These are phyloP conservation scores for Omphalotus guepiniiformis DNA, from an alignment of 768 basidiomycete genomes.

Conservation along the genomic window DNA sequence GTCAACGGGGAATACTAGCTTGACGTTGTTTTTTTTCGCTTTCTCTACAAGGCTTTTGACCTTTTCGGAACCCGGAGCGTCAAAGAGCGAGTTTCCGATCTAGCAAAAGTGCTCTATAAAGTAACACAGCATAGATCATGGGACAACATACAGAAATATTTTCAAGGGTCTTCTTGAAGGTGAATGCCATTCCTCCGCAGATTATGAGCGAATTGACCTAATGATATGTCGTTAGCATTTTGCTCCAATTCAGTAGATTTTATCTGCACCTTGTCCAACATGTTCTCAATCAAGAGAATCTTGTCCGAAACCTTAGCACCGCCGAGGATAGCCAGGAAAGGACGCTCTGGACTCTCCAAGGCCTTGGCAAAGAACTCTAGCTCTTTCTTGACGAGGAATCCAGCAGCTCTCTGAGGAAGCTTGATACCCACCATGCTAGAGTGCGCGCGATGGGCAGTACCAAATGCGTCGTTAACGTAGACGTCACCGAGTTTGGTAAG, in stretches of 20 bases:
- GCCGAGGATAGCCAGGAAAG: slow-evolving; percentile 97
- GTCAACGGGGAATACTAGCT: slow-evolving; percentile 94
- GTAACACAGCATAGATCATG: background rate
- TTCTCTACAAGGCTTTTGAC: slow-evolving; percentile 82
- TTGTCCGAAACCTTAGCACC: slow-evolving; percentile 99
- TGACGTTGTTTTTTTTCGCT: slow-evolving; percentile 87
- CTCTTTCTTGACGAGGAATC: slow-evolving; percentile 98
- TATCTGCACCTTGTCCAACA: slow-evolving; percentile 84
- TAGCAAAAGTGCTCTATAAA: slow-evolving; percentile 23
- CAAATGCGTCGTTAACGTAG: slow-evolving; percentile 98
- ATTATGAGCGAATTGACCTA: slow-evolving; percentile 95
- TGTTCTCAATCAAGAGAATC: slow-evolving; percentile 97
- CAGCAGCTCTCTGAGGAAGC: slow-evolving; percentile 87
- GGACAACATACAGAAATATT: slow-evolving; percentile 53
- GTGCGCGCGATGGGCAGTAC: slow-evolving; percentile 97
- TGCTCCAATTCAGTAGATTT: background rate
- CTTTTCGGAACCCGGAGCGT: slow-evolving; percentile 83
- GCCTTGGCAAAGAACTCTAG: slow-evolving; percentile 99
- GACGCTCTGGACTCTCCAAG: slow-evolving; percentile 87
- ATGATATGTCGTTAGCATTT: background rate
- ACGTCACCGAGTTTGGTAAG: slow-evolving; percentile 93
- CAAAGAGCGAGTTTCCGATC: slow-evolving; percentile 96
- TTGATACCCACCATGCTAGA: slow-evolving; percentile 98
- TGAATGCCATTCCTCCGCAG: slow-evolving; percentile 98
- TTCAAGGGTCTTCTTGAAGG: slow-evolving; percentile 94